Base-by-base conservation (phyloP, 225 moss, liverwort and hornwort species). In the Antitrichia curtipendula region DNA sequence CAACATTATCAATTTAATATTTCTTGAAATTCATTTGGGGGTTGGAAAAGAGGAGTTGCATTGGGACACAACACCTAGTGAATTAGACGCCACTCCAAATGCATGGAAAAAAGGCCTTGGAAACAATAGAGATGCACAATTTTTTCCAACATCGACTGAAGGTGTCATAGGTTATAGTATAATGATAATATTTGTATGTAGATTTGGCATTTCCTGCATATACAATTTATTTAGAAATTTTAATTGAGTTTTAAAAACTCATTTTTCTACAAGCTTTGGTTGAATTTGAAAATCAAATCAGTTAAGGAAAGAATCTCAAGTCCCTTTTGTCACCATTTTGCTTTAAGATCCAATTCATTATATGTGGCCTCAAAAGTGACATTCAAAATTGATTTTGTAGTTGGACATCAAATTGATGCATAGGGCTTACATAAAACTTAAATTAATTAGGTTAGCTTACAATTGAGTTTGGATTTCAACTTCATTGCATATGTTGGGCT, bases 71-170 rank as follows among this genome's bases (percentile, higher is more conserved):
- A 10, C 0, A 73, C 0, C 47, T 31, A 47, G 18, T 0, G 1
- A 49, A 49, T 49, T 0, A 49, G 0, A 0, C 0, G 0, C 19
- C 2, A 4, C 0, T 0, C 4, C 2, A 20, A 32, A 49, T 49
- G 32, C 13, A 12, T 20, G 0, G 10, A 1, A 1, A 20, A 72
- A 49, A 74, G 2, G 18, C 3, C 8, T 12, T 50, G 1, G 8
- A 5, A 32, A n/a, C n/a, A 34, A 8, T 21, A 50, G 2, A 50
- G 1, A 50, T 75, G 7, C 11, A 47, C 2, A 20, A 0, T 11
- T 47, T 47, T 47, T 72, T 1, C 1, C 32, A 32, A 74, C 8
- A 74, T 28, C 0, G 0, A 50, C 1, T 32, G 0, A 20, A 1
- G 5, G 29, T 50, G 32, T 3, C 4, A 1, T 34, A 3, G 32